These are phyloP conservation scores for Edaphochlamys debaryana DNA, from an alignment of 139 green algal genomes.

Conservation along the genomic window DNA sequence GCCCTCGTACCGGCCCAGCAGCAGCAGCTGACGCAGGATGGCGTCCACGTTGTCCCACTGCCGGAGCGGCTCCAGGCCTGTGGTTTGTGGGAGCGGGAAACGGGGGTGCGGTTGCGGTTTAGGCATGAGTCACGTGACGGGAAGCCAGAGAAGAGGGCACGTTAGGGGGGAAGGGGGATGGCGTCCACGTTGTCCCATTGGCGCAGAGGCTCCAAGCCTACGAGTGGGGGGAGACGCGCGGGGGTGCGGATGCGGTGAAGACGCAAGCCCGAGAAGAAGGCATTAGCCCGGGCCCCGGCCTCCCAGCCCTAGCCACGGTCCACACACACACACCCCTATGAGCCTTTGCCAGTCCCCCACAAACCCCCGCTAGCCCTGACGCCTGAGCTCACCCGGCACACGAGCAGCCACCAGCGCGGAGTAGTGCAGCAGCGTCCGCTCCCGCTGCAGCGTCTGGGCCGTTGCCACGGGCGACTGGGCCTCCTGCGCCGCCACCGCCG, in stretches of 20 bases:
- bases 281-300: no score
- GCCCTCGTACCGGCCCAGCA: conserved; percentile 32
- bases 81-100: not conserved
- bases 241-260: no score
- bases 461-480: conserved; percentile 30
- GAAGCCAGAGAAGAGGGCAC: no score
- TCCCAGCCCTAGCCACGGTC: no score
- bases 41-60: conserved; percentile 41
- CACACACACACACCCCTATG: no score
- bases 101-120: no score
- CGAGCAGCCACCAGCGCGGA: conserved; percentile 23
- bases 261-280: no score
- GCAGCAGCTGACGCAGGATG: conserved; percentile 47
- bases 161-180: conserved; percentile 17
- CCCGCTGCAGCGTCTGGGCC: conserved; percentile 19
- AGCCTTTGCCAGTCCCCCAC: no score
- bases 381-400: conserved; percentile 8
- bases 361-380: no score
- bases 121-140: not conserved
- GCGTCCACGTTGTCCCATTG: conserved; percentile 41
- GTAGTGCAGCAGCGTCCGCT: conserved; percentile 38
- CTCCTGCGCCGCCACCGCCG: no score
- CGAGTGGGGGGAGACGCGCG: not conserved
- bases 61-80: conserved; percentile 36
- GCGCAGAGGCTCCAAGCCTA: conserved; percentile 34